These are phyloP conservation scores for Pyrus hybrid DNA, from an alignment of 331 rosid genomes.

Conservation along the genomic window DNA sequence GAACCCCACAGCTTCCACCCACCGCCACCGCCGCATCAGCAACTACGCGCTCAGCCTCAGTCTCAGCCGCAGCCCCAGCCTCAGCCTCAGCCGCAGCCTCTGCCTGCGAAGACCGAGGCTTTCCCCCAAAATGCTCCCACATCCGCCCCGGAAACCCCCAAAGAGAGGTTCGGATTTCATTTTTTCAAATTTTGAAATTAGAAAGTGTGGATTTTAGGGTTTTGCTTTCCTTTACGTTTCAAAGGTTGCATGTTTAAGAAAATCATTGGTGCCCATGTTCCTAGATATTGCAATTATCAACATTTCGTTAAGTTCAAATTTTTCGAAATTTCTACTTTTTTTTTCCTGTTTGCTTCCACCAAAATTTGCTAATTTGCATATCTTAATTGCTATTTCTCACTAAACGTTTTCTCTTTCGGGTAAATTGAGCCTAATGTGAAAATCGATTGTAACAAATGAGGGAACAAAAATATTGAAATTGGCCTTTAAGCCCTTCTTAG, in stretches of 20 bases:
- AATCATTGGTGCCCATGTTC: background rate
- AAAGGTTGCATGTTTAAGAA: background rate
- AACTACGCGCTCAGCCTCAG: slow-evolving; percentile 16
- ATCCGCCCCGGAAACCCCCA: slow-evolving; percentile 19
- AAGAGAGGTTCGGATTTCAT: slow-evolving; percentile 39
- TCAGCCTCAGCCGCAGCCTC: slow-evolving; percentile 9
- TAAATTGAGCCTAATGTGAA: background rate
- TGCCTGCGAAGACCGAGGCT: slow-evolving; percentile 9
- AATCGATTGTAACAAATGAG: background rate
- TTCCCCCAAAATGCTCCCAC: slow-evolving; percentile 9
- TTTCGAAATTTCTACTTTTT: background rate
- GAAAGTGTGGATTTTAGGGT: background rate
- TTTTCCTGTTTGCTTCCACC: background rate
- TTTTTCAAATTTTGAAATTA: background rate
- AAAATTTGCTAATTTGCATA: background rate
- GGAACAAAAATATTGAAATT: background rate
- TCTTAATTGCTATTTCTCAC: background rate
- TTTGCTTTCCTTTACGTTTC: background rate
- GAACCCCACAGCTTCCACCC: slow-evolving; percentile 32
- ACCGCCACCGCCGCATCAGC: slow-evolving; percentile 7
- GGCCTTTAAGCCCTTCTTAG: background rate
- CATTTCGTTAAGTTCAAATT: background rate
- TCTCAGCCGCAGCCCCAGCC: slow-evolving; percentile 16
- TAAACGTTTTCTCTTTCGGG: background rate
- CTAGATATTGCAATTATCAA: background rate